Evolutionary conservation across 176 grass and related monocot genomes (phyloP).

Genomic region (Triticum turgidum): DNA sequence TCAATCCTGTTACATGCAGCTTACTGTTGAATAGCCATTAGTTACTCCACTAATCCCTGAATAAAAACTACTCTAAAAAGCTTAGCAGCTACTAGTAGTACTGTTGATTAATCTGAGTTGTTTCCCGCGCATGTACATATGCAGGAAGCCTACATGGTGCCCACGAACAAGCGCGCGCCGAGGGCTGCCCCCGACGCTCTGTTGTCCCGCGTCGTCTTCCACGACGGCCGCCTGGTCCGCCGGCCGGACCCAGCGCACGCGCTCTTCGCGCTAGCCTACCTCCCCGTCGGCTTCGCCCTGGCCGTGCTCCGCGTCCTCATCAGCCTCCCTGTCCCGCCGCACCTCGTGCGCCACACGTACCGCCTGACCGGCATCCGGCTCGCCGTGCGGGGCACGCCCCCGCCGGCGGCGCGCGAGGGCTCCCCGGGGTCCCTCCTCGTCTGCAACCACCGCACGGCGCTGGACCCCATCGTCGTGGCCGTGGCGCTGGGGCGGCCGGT

Average conservation of each 20-base stretch:
- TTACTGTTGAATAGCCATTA: neutral
- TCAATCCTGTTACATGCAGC: too few species aligned
- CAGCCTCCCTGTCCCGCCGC: neutral
- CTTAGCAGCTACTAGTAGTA: neutral
- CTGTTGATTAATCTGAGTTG: neutral
- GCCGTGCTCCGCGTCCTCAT: neutral
- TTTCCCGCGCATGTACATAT: neutral
- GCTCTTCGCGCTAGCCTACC: neutral
- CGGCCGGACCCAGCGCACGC: neutral
- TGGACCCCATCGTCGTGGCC: neutral
- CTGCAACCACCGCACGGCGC: neutral
- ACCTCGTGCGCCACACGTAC: neutral
- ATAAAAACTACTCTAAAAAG: neutral
- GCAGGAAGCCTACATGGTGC: slow-evolving; percentile 5
- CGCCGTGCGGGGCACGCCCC: neutral
- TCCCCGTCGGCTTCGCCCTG: neutral
- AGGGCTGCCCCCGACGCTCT: neutral
- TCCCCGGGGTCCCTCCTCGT: neutral
- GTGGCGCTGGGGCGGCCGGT: neutral
- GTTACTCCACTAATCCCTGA: neutral
- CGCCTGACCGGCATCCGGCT: neutral
- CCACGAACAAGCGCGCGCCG: neutral
- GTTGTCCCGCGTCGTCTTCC: neutral
- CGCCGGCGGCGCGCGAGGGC: neutral
- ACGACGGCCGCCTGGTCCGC: neutral